Evolutionary conservation across 768 basidiomycete species (phyloP), one percentile per base, ranked within the genome.

Genomic region (Phaffia australis): DNA sequence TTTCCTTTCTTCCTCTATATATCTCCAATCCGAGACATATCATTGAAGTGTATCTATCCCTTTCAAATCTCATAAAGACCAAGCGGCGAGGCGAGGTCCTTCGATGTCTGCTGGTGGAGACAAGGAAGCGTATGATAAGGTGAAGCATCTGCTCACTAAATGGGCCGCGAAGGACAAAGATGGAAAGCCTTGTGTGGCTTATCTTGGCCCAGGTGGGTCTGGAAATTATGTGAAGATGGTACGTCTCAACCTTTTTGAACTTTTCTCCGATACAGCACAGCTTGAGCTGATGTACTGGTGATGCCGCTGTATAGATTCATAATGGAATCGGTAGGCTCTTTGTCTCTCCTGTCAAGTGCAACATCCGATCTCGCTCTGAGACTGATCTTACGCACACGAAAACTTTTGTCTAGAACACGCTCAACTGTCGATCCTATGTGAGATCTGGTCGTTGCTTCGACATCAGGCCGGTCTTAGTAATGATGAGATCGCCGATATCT

Each of bases 11-110:
- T 58, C 5, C 32, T n/a, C n/a, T n/a, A n/a, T n/a, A n/a, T 57
- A 29, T 51, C 11, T 4, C 11, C 11, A 11, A 42, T 42, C 11
- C 35, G 11, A 42, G 11, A 42, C 4, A 42, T 11, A n/a, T 49
- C 32, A 9, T 18, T 14, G 16, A 49, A 19, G 9, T 5, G n/a
- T 48, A 15, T 27, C 19, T 56, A 4, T n/a, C 7, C 5, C 30
- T 60, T 23, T 11, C n/a, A 29, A 16, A 23, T 63, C 19, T 42
- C 47, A 4, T 47, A 11, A 46, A 73, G 72, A 77, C 65, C 76
- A 77, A 66, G 70, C 75, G 6, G 74, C 75, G 21, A 59, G 76
- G 58, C 69, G 73, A 46, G 75, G 76, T 1, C 76, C 76, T 9
- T 72, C 71, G 1, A 74, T 75, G 71, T 72, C 71, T 4, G 74